phyloP scores from a whole-genome alignment of 2,329 filamentous ascomycete species.

The Aspergillus sp. region DNA sequence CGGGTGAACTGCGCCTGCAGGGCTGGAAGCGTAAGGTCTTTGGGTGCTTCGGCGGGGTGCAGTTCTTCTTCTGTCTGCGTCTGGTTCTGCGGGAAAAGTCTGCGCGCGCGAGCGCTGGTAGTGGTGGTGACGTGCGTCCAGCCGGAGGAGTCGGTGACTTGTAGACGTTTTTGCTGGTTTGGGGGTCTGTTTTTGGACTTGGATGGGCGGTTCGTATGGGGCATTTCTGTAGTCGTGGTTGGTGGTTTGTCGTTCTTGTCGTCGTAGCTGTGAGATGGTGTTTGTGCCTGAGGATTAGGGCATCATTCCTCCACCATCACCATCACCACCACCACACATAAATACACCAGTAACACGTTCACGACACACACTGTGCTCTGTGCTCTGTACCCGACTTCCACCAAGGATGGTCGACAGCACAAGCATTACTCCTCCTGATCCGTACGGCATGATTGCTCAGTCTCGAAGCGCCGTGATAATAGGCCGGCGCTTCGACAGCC shows the following conservation, averaged over 20 bases:
- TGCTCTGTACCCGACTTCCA: too few species aligned
- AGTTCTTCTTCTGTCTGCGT: constrained; percentile 6
- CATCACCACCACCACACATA: too few species aligned
- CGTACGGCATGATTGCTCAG: neutral
- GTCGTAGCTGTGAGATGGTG: neutral
- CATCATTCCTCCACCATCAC: neutral
- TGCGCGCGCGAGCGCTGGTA: constrained; percentile 14
- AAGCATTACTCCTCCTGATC: neutral
- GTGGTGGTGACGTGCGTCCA: constrained; percentile 38
- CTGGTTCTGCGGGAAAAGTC: constrained; percentile 7
- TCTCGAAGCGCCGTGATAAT: constrained; percentile 18
- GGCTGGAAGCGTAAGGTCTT: constrained; percentile 21
- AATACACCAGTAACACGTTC: too few species aligned
- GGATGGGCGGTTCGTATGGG: constrained; percentile 17
- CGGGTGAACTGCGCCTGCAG: constrained; percentile 24
- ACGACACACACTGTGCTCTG: too few species aligned
- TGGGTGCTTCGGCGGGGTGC: constrained; percentile 31
- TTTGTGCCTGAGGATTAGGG: neutral
- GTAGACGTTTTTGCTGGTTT: constrained; percentile 22
- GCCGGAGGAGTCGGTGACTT: constrained; percentile 33
- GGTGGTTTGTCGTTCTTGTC: neutral
- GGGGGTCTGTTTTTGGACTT: constrained; percentile 2
- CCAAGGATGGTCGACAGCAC: neutral
- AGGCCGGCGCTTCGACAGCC: neutral
- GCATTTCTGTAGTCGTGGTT: constrained; percentile 18